A percentile compares a stretch with the other conserved stretches of the same genome.
Evolutionary conservation across 2,329 filamentous ascomycete genomes (phyloP).

Genomic region (Ceratocystis colombiana): DNA sequence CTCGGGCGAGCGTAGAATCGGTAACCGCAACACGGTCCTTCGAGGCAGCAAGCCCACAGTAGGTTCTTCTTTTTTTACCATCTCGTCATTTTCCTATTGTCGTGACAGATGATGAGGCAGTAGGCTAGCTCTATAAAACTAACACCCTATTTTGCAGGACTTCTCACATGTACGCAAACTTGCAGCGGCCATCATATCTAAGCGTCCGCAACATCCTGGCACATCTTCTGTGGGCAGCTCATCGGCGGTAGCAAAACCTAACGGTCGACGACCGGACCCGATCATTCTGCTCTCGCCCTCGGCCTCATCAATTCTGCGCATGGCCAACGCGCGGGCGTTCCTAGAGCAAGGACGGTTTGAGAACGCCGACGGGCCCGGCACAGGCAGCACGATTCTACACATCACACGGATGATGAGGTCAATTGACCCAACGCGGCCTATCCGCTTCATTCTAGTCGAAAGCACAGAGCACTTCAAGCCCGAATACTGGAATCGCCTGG

Average conservation of each 20-base stretch:
- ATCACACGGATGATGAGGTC: slow-evolving; percentile 66
- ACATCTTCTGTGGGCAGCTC: slow-evolving; percentile 30
- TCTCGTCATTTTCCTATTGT: not conserved
- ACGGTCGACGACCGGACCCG: slow-evolving; percentile 54
- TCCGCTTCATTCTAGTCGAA: slow-evolving; percentile 93
- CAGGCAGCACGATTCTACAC: slow-evolving; percentile 70
- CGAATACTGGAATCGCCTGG: slow-evolving; percentile 92
- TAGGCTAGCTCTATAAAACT: not conserved
- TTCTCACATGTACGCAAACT: slow-evolving; percentile 89
- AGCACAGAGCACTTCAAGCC: slow-evolving; percentile 91
- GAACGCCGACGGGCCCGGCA: slow-evolving; percentile 59
- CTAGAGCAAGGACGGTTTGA: slow-evolving; percentile 75
- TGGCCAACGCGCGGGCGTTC: slow-evolving; percentile 93
- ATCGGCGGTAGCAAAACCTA: slow-evolving; percentile 39
- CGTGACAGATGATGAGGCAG: not conserved
- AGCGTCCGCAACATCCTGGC: slow-evolving; percentile 40
- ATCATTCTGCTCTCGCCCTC: slow-evolving; percentile 97
- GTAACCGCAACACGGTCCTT: slow-evolving; percentile 80
- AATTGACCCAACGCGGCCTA: slow-evolving; percentile 59
- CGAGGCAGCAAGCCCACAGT: slow-evolving; percentile 83
- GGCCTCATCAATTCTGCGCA: slow-evolving; percentile 83
- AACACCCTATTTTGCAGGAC: slow-evolving; percentile 49
- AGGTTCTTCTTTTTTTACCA: slow-evolving; percentile 32
- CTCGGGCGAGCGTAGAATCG: slow-evolving; percentile 80
- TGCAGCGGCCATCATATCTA: slow-evolving; percentile 63